Evolutionary conservation across 352 stramenopile genomes (phyloP), one percentile per base, ranked within the genome.

Genomic region (Phytophthora multivora): DNA sequence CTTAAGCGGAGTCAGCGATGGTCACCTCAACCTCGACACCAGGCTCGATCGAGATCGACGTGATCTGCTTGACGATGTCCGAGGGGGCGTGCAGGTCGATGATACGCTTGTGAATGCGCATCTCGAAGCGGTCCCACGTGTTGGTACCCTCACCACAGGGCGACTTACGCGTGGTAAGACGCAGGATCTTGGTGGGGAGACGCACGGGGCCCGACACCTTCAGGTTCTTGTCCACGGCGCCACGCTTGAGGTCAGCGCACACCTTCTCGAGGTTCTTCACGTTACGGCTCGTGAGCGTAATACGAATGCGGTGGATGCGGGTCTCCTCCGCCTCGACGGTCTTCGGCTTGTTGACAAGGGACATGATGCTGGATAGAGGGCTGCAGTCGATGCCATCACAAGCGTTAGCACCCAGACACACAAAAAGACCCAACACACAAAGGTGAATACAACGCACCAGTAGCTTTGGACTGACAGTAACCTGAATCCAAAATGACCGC

Each of bases 191-290:
- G 79, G 97, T 99, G 50, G 98, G 98, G 62, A 99, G 88, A 88
- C 98, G 96, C 56, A 99, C 97, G 18, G 98, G 98, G 73, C 98
- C 98, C 45, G 85, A 94, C 40, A 99, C 98, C 80, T 98, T 98
- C 40, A 99, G 83, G 77, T 99, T 98, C 87, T 99, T 98, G 79
- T 99, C 94, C n/a, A 98, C 80, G 62, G 97, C 97, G 43, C 90
- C 89, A 71, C 95, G 94, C 92, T 99, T 99, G 52, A 99, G 86
- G 77, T 99, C 96, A 51, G 96, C 87, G 86, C 97, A 99, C 30
- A 99, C 91, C 87, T 99, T 99, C 82, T 99, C 98, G 59, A 99
- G 81, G 88, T 99, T 98, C 80, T 98, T 97, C 36, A 99, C 98
- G 75, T 99, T 99, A 70, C 95, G 95, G 73, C 95, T 99, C 66